Conservation (phyloP, 78 protist species). For the Ministeria vibrans region DNA sequence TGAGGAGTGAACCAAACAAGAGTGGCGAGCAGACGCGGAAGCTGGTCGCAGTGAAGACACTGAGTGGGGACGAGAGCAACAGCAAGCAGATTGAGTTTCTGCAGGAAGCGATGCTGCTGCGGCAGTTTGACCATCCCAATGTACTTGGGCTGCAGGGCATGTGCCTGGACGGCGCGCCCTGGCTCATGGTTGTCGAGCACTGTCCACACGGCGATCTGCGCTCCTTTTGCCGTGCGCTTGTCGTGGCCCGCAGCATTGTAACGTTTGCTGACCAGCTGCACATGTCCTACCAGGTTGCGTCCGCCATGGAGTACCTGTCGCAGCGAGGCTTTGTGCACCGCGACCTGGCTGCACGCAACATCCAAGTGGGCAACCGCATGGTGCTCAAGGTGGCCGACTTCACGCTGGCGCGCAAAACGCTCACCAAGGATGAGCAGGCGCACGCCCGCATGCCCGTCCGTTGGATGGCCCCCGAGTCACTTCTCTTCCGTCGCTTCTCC, state of each 20-base stretch:
- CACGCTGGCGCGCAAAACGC: not conserved
- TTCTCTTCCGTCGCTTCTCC: not conserved
- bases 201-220: not conserved
- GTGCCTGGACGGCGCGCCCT: not conserved
- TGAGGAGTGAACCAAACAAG: not conserved
- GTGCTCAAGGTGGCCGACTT: not conserved
- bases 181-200: not conserved
- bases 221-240: not conserved
- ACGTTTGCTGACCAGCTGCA: not conserved
- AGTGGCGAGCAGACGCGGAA: not conserved
- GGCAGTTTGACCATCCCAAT: not conserved
- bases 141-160: not conserved
- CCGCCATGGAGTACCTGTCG: not conserved
- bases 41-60: not conserved
- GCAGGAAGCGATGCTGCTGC: not conserved
- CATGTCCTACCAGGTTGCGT: not conserved
- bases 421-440: no score
- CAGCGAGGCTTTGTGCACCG: not conserved
- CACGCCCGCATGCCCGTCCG: not conserved
- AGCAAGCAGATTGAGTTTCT: not conserved
- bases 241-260: not conserved
- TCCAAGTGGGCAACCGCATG: not conserved
- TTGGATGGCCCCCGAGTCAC: slow-evolving; percentile 18
- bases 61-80: not conserved
- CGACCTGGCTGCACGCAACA: not conserved